Conservation (phyloP, 2,329 filamentous ascomycete species). For the Claviceps quebecensis region DNA sequence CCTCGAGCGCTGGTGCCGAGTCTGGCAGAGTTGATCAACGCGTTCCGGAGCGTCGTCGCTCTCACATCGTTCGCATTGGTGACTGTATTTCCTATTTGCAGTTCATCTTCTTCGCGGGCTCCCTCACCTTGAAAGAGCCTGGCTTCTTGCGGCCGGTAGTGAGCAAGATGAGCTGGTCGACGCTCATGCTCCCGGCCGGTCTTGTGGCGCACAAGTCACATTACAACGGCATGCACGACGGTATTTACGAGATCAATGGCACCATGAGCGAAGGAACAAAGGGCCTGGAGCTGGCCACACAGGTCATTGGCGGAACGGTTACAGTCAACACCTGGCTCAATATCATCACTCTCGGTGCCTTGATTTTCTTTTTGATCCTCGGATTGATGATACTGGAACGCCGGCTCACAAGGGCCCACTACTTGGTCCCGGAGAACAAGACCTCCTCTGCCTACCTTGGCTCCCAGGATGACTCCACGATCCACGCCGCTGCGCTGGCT, state of each 20-base stretch:
- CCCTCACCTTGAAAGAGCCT: slow-evolving; percentile 56
- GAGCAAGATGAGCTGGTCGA: slow-evolving; percentile 24
- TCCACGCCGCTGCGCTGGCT: slow-evolving; percentile 22
- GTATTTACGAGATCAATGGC: slow-evolving; percentile 52
- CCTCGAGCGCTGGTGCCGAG: neutral
- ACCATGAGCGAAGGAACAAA: slow-evolving; percentile 35
- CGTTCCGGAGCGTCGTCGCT: neutral
- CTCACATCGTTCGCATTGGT: slow-evolving; percentile 9
- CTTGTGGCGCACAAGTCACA: slow-evolving; percentile 10
- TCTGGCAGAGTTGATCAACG: neutral
- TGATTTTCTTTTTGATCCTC: slow-evolving; percentile 42
- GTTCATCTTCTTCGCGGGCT: slow-evolving; percentile 57
- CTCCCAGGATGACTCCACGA: neutral
- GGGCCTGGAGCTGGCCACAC: slow-evolving; percentile 52
- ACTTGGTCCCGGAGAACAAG: neutral
- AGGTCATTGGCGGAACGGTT: slow-evolving; percentile 51
- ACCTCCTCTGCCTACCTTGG: neutral
- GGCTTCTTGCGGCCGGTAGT: slow-evolving; percentile 60
- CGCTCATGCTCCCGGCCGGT: slow-evolving; percentile 42
- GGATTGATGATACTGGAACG: slow-evolving; percentile 34
- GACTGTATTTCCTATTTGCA: slow-evolving; percentile 64
- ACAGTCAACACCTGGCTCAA: slow-evolving; percentile 53
- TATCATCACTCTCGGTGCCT: slow-evolving; percentile 49
- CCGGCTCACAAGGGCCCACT: slow-evolving; percentile 10
- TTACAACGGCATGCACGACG: slow-evolving; percentile 27